Base-by-base conservation (phyloP, 352 stramenopile species). In the Pelagophyceae sp. region DNA sequence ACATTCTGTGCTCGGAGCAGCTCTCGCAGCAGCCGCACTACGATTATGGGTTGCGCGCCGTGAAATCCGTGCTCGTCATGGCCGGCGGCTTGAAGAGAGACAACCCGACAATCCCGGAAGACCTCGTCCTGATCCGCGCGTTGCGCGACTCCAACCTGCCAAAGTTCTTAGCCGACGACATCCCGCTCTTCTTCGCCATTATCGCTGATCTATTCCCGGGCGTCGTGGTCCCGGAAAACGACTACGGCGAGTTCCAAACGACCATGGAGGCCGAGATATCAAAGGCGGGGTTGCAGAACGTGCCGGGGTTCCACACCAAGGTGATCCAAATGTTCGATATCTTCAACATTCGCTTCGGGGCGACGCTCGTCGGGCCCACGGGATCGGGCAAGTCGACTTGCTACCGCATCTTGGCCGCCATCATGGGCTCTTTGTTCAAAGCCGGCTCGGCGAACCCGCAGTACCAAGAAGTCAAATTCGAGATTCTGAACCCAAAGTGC, bases 281-380 rank as follows among this genome's bases (percentile, higher is more conserved):
- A 32, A 91, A 91, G 72, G 85, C 87, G 19, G 92, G 92, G 32
- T 83, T 97, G 5, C 92, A 97, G 77, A 85, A 94, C 23, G 90
- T 96, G 29, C 86, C 86, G 0, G 91, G 87, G 5, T 97, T 95
- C 70, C 91, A 94, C 75, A 91, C 87, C 15, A 97, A 97, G 80
- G 89, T 96, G 19, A 95, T 97, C 72, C 92, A 97, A 82, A 86
- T 97, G 58, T 95, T 95, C 75, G 92, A 97, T 72, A 95, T 93
- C 33, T 95, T 96, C 80, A 95, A 96, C 76, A 93, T 96, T 19
- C 90, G 92, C 29, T 96, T 96, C 78, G 92, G 92, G 0, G 90
- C 5, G 86, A 85, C 6, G 67, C 31, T 74, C 67, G 67, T 74
- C 27, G 67, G 67, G 0, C 67, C 67, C 17, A 74, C 67, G 85